Conservation (phyloP, 768 basidiomycete species). For the Termitomyces sp. region DNA sequence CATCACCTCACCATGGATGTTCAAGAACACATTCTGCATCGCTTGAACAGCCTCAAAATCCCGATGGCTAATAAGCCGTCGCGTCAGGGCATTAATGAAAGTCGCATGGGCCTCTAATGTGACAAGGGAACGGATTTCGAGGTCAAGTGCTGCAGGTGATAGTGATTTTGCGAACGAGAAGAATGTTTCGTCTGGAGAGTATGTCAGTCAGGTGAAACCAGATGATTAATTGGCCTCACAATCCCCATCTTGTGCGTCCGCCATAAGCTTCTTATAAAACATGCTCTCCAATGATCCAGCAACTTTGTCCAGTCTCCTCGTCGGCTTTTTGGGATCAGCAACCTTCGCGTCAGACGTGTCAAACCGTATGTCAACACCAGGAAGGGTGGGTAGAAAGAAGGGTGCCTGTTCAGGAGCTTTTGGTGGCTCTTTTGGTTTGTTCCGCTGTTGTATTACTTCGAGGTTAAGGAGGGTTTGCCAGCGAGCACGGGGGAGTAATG, state of each 20-base stretch:
- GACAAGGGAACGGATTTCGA: slow-evolving; percentile 80
- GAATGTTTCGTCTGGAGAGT: slow-evolving; percentile 62
- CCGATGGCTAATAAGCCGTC: slow-evolving; percentile 67
- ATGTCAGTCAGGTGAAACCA: neutral
- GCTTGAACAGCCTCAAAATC: slow-evolving; percentile 97
- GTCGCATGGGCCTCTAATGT: slow-evolving; percentile 54
- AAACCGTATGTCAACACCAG: slow-evolving; percentile 83
- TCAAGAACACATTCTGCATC: slow-evolving; percentile 77
- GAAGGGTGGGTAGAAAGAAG: slow-evolving; percentile 93
- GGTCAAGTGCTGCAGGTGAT: slow-evolving; percentile 86
- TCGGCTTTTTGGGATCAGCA: slow-evolving; percentile 34
- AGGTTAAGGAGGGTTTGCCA: slow-evolving; percentile 98
- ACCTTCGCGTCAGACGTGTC: slow-evolving; percentile 42
- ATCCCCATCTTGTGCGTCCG: slow-evolving; percentile 49
- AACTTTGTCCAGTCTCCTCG: slow-evolving; percentile 48
- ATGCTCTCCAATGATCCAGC: slow-evolving; percentile 54
- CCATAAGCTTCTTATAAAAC: slow-evolving; percentile 61
- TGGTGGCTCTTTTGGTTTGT: slow-evolving; percentile 93
- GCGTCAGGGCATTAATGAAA: slow-evolving; percentile 73
- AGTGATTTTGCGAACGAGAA: slow-evolving; percentile 82
- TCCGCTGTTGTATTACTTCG: slow-evolving; percentile 94
- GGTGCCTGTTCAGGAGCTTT: slow-evolving; percentile 95
- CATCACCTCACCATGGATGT: slow-evolving; percentile 78
- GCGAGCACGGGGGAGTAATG: slow-evolving; percentile 82
- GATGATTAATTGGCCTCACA: slow-evolving; percentile 47